A percentile compares a stretch with the other conserved stretches of the same genome.
These are phyloP conservation scores for Diplodia scrobiculata DNA, from an alignment of 2,329 filamentous ascomycete genomes.

Conservation along the genomic window DNA sequence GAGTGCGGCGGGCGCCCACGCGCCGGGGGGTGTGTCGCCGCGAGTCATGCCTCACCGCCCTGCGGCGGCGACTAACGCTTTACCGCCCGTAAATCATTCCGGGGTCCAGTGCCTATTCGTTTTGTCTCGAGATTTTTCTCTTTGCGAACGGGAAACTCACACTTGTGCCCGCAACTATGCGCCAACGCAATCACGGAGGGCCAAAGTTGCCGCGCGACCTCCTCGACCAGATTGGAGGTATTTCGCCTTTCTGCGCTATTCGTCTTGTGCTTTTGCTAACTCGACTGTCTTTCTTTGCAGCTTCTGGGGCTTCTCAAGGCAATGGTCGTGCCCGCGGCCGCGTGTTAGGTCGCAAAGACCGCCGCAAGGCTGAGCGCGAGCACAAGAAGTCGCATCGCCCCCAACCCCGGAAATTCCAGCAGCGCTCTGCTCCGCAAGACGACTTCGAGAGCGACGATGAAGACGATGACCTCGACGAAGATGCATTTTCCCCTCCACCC, in stretches of 20 bases:
- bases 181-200: slow-evolving; percentile 41
- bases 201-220: slow-evolving; percentile 53
- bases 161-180: slow-evolving; percentile 39
- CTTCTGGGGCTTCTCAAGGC: slow-evolving; percentile 33
- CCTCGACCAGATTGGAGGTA: slow-evolving; percentile 49
- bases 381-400: slow-evolving; percentile 58
- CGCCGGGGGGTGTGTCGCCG: slow-evolving; percentile 31
- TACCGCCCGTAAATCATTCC: slow-evolving; percentile 16
- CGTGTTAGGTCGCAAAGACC: slow-evolving; percentile 60
- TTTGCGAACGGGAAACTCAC: background rate
- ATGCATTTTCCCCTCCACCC: slow-evolving; percentile 31
- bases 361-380: slow-evolving; percentile 65
- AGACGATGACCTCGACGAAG: slow-evolving; percentile 28
- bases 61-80: background rate
- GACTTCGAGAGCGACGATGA: slow-evolving; percentile 33
- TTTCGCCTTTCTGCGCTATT: slow-evolving; percentile 20
- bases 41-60: slow-evolving; percentile 13
- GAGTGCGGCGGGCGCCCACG: slow-evolving; percentile 4
- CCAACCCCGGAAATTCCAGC: slow-evolving; percentile 25
- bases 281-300: slow-evolving; percentile 4
- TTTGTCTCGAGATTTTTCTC: slow-evolving; percentile 30
- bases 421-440: slow-evolving; percentile 3
- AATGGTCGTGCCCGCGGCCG: slow-evolving; percentile 37
- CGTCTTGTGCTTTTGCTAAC: background rate
- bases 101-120: background rate